phyloP scores from a whole-genome alignment of 176 grass and related monocot genomes.

The Thalia dealbata region DNA sequence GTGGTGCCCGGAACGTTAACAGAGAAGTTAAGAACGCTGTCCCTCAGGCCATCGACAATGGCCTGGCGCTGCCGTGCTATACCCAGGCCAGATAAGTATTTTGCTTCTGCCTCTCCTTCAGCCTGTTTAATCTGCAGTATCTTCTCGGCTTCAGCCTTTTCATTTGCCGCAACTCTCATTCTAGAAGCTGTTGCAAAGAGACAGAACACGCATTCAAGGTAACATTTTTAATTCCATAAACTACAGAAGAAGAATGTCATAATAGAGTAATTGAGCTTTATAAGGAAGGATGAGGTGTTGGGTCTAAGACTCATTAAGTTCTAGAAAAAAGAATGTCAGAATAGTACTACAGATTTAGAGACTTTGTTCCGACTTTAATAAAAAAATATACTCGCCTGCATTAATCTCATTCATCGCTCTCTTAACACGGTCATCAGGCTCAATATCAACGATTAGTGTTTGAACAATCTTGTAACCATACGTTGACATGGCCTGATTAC shows the following conservation, averaged over 20 bases:
- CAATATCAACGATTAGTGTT: constrained; percentile 78
- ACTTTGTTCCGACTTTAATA: not conserved
- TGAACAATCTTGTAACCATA: constrained; percentile 88
- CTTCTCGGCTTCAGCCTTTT: constrained; percentile 83
- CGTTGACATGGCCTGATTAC: constrained; percentile 61
- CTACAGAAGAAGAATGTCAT: not conserved
- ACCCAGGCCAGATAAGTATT: constrained; percentile 69
- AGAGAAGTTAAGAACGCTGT: constrained; percentile 79
- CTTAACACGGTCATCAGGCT: constrained; percentile 73
- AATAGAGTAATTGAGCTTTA: too few relatives aligned
- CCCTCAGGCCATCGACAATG: constrained; percentile 70
- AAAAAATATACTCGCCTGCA: constrained; percentile 38
- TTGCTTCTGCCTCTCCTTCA: constrained; percentile 78
- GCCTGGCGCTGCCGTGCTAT: constrained; percentile 87
- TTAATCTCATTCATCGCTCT: constrained; percentile 95
- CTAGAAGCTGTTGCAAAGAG: constrained; percentile 45
- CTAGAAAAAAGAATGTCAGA: not conserved
- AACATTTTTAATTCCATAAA: not conserved
- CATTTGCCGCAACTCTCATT: constrained; percentile 64
- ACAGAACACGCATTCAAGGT: not conserved
- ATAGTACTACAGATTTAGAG: not conserved
- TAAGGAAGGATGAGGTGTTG: too few relatives aligned
- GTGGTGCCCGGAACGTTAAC: constrained; percentile 78
- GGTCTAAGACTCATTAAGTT: too few relatives aligned
- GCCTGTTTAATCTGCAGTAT: constrained; percentile 81